Percentiles rank a stretch among this genome's conserved stretches.
Evolutionary conservation across 192 early-diverging fungal genomes (phyloP).

Genomic region (Podila clonocystis): DNA sequence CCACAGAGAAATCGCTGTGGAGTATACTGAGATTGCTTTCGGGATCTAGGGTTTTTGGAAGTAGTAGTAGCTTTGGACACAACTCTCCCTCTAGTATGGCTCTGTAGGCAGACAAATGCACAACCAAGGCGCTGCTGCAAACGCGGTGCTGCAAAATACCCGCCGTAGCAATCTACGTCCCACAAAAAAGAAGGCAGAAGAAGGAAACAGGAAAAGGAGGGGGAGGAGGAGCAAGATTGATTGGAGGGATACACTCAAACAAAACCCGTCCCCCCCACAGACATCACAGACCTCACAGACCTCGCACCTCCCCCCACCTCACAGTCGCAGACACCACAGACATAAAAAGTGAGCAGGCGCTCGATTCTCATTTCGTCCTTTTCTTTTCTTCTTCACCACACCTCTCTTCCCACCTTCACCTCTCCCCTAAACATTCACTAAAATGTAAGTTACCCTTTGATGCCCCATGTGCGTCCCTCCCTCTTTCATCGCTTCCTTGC

Average conservation of each 20-base stretch:
- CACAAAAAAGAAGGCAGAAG: neutral
- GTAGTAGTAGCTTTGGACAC: too few relatives aligned
- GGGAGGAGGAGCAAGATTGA: neutral
- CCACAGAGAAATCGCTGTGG: too few relatives aligned
- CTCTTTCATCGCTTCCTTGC: neutral
- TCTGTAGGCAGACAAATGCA: too few relatives aligned
- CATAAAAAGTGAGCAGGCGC: neutral
- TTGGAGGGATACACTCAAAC: too few relatives aligned
- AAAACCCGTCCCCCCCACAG: too few relatives aligned
- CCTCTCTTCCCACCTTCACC: neutral
- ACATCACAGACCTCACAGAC: too few relatives aligned
- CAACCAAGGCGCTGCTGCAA: neutral
- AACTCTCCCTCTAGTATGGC: too few relatives aligned
- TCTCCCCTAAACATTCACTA: neutral
- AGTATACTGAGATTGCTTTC: too few relatives aligned
- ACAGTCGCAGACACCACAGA: neutral
- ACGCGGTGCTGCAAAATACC: conserved; percentile 6
- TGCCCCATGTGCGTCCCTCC: neutral
- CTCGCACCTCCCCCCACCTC: neutral
- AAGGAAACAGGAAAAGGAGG: neutral
- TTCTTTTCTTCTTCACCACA: conserved; percentile 1
- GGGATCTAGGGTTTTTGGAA: too few relatives aligned
- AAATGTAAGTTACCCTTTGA: neutral
- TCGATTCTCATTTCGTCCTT: neutral
- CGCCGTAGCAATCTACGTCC: too few relatives aligned